Evolutionary conservation across 768 basidiomycete species (phyloP).

Genomic region (Kwoniella mangroviensis): DNA sequence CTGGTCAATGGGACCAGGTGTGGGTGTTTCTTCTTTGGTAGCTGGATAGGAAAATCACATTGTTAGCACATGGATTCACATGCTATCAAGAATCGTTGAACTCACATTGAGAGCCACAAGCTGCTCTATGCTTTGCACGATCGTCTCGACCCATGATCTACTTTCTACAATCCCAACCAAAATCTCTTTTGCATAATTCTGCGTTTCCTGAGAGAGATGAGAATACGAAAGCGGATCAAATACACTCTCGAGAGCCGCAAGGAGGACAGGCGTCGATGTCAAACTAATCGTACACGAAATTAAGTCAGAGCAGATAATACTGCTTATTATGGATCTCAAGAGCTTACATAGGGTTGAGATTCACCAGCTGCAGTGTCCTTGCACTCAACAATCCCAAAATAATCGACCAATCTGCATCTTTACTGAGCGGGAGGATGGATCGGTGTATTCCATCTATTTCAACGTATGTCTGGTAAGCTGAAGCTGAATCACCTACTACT

Average conservation of each 20-base stretch:
- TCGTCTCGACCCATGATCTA: conserved; percentile 41
- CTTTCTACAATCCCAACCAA: conserved; percentile 12
- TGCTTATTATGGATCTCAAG: neutral
- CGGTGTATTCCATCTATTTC: neutral
- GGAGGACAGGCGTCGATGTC: conserved; percentile 4
- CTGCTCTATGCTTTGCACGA: conserved; percentile 36
- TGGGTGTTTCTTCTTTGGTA: conserved; percentile 66
- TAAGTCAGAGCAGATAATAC: neutral
- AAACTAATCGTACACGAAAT: conserved; percentile 14
- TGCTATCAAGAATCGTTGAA: neutral
- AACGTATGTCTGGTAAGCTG: neutral
- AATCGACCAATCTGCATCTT: conserved; percentile 12
- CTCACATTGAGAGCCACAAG: conserved; percentile 36
- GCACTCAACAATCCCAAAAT: conserved; percentile 8
- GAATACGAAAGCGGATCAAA: conserved; percentile 19
- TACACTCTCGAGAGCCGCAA: conserved; percentile 34
- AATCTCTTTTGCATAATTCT: neutral
- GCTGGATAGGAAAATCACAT: conserved; percentile 14
- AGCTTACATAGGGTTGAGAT: conserved; percentile 24
- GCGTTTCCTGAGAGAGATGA: neutral
- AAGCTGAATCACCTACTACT: neutral
- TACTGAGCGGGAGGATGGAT: conserved; percentile 3
- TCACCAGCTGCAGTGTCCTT: conserved; percentile 25
- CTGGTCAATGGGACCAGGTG: conserved; percentile 62
- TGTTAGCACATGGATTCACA: neutral